Base-by-base conservation (phyloP, 139 green algal species). In the Chlamydomonas sp. region DNA sequence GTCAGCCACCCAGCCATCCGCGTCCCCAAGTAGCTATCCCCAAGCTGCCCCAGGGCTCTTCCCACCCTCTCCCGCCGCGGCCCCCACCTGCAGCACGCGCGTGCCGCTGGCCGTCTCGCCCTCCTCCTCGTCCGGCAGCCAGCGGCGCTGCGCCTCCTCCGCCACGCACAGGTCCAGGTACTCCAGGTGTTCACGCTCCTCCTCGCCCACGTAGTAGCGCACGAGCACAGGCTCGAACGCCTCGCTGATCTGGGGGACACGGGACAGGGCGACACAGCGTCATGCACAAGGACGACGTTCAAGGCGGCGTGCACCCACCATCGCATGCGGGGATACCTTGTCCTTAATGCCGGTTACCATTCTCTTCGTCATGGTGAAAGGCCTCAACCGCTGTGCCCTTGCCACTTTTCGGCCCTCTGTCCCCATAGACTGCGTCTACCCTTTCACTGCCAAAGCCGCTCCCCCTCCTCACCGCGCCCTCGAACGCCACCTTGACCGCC, bases 121-220 rank as follows among this genome's bases (percentile, higher is more conserved):
- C 82, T 86, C 82, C 71, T 86, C 82, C 59, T 78, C 67, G 59
- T 85, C 77, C 59, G 85, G 85, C 85, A 79, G 67, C 85, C 86
- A 86, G 16, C 78, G 49, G 4, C 86, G 79, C 76, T 94, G 91
- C 14, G 60, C 95, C 95, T 99, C 98, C 89, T 97, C 94, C 68
- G 72, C 69, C 61, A 98, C 88, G 77, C 96, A 86, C 12, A 87
- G 68, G 20, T 98, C 94, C 73, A 99, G 86, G 66, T 93, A 90
- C 18, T 91, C 88, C 63, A 93, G 78, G 64, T 99, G 93, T 80
- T 95, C 92, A 12, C 85, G 87, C 80, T 92, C 88, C 92, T 95
- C 92, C 90, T 93, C 90, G 3, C 78, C 86, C 62, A 95, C 88
- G 75, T 95, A 95, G 57, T 88, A 88, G 78, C 73, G 77, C 4